Conservation (phyloP, 2,329 filamentous ascomycete genomes). For the Paradendryphiella salina region DNA sequence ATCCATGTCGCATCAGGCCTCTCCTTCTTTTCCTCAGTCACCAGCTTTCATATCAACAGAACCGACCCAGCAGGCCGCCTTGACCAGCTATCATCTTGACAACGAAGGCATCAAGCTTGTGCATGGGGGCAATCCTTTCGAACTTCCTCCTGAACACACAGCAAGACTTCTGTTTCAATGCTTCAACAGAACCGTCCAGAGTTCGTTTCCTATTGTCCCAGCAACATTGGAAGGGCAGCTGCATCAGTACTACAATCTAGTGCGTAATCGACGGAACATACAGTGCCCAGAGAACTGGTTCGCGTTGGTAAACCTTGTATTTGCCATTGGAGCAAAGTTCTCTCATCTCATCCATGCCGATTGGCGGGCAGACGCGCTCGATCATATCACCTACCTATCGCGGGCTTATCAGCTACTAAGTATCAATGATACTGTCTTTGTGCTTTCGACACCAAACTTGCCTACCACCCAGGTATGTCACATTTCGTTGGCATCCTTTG, state of each 20-base stretch:
- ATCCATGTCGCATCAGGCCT: neutral
- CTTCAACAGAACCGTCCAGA: slow-evolving; percentile 37
- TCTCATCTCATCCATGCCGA: slow-evolving; percentile 31
- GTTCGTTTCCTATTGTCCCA: slow-evolving; percentile 30
- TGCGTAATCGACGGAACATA: slow-evolving; percentile 2
- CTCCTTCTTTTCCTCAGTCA: neutral
- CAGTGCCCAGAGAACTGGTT: slow-evolving; percentile 31
- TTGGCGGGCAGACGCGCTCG: slow-evolving; percentile 22
- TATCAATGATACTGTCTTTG: slow-evolving; percentile 25
- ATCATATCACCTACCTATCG: slow-evolving; percentile 42
- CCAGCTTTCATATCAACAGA: neutral
- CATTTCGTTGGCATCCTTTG: slow-evolving; percentile 15
- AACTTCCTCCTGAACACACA: slow-evolving; percentile 16
- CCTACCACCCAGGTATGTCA: slow-evolving; percentile 10
- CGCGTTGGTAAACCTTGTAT: slow-evolving; percentile 45
- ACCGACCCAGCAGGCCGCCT: neutral
- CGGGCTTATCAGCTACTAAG: slow-evolving; percentile 20
- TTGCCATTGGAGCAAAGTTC: slow-evolving; percentile 46
- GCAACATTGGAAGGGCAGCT: slow-evolving; percentile 9
- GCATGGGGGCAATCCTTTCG: slow-evolving; percentile 7
- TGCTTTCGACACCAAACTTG: slow-evolving; percentile 28
- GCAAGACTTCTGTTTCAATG: slow-evolving; percentile 27
- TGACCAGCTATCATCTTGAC: slow-evolving; percentile 30
- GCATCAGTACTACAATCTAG: slow-evolving; percentile 9
- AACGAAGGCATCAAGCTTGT: slow-evolving; percentile 23